Conservation (phyloP, 306 rosid genomes). For the Fragaria ananassa region DNA sequence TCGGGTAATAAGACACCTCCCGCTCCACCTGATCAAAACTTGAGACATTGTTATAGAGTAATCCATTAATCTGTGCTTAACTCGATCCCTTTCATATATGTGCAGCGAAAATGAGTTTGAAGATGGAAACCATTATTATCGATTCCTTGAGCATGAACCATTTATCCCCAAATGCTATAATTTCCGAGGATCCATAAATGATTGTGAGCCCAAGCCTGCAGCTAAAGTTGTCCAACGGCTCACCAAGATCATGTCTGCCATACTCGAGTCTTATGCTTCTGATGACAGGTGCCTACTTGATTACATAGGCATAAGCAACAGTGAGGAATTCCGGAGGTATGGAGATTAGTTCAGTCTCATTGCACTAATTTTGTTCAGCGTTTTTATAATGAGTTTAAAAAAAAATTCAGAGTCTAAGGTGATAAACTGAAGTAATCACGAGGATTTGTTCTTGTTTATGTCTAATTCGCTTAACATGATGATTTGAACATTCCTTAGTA, state of each 20-base stretch:
- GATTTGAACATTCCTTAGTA: background rate
- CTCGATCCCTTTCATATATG: constrained; percentile 21
- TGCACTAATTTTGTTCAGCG: background rate
- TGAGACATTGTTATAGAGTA: background rate
- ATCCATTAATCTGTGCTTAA: constrained; percentile 6
- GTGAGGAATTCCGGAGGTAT: constrained; percentile 94
- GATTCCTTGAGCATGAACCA: constrained; percentile 88
- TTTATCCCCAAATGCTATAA: constrained; percentile 66
- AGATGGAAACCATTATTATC: constrained; percentile 79
- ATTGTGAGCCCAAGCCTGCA: constrained; percentile 65
- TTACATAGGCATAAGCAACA: constrained; percentile 69
- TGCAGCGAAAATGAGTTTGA: constrained; percentile 73
- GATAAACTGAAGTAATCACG: background rate
- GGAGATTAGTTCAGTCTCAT: background rate
- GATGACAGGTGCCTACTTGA: constrained; percentile 61
- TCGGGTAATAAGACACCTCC: constrained; percentile 60
- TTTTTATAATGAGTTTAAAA: background rate
- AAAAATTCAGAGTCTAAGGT: background rate
- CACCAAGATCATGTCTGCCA: constrained; percentile 81
- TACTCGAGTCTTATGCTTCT: constrained; percentile 84
- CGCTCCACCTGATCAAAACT: constrained; percentile 10
- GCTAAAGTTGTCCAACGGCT: constrained; percentile 52
- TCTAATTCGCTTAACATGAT: background rate
- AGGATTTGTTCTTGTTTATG: background rate
- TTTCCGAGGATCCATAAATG: constrained; percentile 53